Conservation (phyloP, 2,329 filamentous ascomycete genomes). For the Phaeosphaeriaceae sp. region DNA sequence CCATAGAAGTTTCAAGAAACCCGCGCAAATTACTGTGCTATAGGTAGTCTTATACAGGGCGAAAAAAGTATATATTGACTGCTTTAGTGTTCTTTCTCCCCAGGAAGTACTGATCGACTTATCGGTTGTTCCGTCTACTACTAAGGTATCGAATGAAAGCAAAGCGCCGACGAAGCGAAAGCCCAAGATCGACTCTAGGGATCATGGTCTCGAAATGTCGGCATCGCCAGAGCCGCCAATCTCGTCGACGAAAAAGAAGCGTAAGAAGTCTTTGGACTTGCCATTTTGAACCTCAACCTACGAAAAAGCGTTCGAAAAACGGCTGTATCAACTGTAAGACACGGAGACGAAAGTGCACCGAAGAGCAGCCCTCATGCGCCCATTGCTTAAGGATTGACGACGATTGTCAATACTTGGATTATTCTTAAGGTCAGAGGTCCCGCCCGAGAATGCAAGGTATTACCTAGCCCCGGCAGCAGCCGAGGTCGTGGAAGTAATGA, state of each 20-base stretch:
- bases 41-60: not conserved
- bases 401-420: slow-evolving; percentile 34
- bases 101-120: slow-evolving; percentile 6
- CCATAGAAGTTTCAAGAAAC: not conserved
- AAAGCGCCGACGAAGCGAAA: slow-evolving; percentile 24
- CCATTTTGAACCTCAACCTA: slow-evolving; percentile 27
- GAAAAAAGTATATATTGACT: not conserved
- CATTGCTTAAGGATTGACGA: slow-evolving; percentile 38
- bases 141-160: slow-evolving; percentile 5
- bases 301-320: slow-evolving; percentile 36
- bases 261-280: slow-evolving; percentile 37
- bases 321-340: slow-evolving; percentile 39
- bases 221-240: slow-evolving; percentile 25
- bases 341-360: slow-evolving; percentile 39
- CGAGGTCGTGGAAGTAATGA: too few species aligned
- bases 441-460: too few species aligned
- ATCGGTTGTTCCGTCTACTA: slow-evolving; percentile 1
- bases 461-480: too few species aligned
- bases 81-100: slow-evolving; percentile 10
- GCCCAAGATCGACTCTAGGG: slow-evolving; percentile 18
- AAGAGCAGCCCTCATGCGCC: slow-evolving; percentile 39
- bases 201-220: slow-evolving; percentile 28
- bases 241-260: slow-evolving; percentile 26
- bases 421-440: slow-evolving; percentile 14
- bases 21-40: not conserved